phyloP scores from a whole-genome alignment of 257 asterid genomes.

The Fraxinus quadrangulata region DNA sequence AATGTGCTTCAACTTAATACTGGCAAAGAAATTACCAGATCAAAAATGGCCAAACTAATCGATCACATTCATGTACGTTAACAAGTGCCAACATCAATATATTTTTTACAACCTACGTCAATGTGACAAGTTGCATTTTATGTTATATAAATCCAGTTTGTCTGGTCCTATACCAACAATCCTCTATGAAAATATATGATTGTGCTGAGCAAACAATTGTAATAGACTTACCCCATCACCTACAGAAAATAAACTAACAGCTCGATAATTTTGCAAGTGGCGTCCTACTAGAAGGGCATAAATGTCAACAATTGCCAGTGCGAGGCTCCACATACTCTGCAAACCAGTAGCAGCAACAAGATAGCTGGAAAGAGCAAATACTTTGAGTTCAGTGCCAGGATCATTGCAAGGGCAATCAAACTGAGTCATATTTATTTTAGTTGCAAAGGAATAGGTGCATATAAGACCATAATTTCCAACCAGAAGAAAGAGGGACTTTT shows the following conservation, averaged over 20 bases:
- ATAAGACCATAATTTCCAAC: not conserved
- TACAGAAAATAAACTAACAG: constrained; percentile 76
- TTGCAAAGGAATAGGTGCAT: not conserved
- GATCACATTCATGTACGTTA: too few species aligned
- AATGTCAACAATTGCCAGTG: constrained; percentile 67
- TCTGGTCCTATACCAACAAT: not conserved
- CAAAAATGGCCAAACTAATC: too few species aligned
- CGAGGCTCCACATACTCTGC: constrained; percentile 96
- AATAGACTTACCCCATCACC: constrained; percentile 92
- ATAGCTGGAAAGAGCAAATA: constrained; percentile 51
- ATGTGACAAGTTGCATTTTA: constrained; percentile 8
- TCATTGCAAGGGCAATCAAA: not conserved
- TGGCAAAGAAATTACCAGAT: too few species aligned
- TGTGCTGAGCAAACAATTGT: constrained; percentile 10
- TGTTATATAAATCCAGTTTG: constrained; percentile 2
- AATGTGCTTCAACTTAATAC: constrained; percentile 1
- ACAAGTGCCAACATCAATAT: not conserved
- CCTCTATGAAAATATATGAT: not conserved
- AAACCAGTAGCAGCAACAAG: constrained; percentile 95
- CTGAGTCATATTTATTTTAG: not conserved
- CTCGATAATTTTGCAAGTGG: constrained; percentile 69
- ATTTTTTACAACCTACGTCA: not conserved
- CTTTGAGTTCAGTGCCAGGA: constrained; percentile 9
- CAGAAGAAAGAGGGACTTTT: too few species aligned
- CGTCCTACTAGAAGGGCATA: constrained; percentile 94